phyloP scores from a whole-genome alignment of 257 asterid species.

The Ajuga chamaepitys region DNA sequence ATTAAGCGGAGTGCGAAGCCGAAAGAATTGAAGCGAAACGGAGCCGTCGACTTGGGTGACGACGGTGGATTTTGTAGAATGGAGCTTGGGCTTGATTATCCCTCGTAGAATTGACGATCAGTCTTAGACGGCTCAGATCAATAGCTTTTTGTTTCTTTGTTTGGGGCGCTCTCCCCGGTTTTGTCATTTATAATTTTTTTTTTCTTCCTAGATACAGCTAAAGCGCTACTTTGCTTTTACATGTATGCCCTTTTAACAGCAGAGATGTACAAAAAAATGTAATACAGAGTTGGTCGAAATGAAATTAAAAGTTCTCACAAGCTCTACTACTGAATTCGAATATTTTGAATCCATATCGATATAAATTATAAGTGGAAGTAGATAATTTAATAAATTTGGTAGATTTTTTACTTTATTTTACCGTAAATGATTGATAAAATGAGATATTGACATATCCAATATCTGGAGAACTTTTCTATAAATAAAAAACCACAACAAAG shows the following conservation, averaged over 20 bases:
- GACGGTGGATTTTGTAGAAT: constrained; percentile 31
- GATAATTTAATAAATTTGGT: too few relatives aligned
- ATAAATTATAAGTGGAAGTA: too few relatives aligned
- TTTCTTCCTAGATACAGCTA: not conserved
- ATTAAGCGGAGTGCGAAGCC: constrained; percentile 21
- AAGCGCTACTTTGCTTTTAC: not conserved
- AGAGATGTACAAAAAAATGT: constrained; percentile 17
- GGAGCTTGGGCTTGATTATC: constrained; percentile 48
- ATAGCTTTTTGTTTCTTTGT: not conserved
- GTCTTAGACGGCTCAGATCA: constrained; percentile 39
- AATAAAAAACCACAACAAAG: too few relatives aligned
- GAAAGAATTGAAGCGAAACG: constrained; percentile 13
- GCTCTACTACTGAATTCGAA: too few relatives aligned
- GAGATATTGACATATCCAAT: too few relatives aligned
- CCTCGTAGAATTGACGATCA: constrained; percentile 7
- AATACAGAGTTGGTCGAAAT: not conserved
- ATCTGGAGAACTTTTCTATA: too few relatives aligned
- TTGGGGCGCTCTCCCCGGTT: too few relatives aligned
- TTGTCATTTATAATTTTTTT: not conserved
- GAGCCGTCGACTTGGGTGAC: constrained; percentile 6
- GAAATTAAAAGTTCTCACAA: too few relatives aligned
- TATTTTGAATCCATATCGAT: too few relatives aligned
- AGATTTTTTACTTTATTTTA: too few relatives aligned
- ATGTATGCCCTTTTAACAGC: not conserved
- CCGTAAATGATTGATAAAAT: too few relatives aligned